A percentile compares a stretch with the other conserved stretches of the same genome.
Conservation (phyloP, 768 basidiomycete species). For the Crucibulum laeve region DNA sequence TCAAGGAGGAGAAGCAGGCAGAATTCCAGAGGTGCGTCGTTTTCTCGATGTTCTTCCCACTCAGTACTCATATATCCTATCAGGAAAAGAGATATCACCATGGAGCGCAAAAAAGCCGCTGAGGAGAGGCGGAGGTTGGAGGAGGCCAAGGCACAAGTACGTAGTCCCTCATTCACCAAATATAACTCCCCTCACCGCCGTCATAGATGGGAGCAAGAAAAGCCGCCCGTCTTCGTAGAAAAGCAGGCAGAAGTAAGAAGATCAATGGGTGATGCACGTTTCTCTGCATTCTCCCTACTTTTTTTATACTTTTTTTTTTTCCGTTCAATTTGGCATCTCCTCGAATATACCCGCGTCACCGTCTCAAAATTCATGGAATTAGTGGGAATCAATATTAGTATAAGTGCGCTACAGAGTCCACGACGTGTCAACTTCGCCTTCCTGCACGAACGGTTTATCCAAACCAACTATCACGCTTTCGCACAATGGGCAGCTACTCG, state of each 20-base stretch:
- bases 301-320: background rate
- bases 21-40: constrained; percentile 53
- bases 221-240: constrained; percentile 67
- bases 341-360: too few species aligned
- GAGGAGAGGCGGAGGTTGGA: constrained; percentile 69
- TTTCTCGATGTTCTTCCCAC: background rate
- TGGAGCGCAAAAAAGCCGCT: constrained; percentile 65
- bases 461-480: constrained; percentile 83
- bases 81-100: constrained; percentile 65
- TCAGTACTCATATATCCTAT: constrained; percentile 4
- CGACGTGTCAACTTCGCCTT: constrained; percentile 73
- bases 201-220: constrained; percentile 77
- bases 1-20: constrained; percentile 72
- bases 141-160: constrained; percentile 61
- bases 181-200: constrained; percentile 5
- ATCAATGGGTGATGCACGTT: constrained; percentile 57
- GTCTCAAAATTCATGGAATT: too few species aligned
- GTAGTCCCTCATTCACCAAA: constrained; percentile 7
- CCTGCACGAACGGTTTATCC: constrained; percentile 81
- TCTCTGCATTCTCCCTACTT: background rate
- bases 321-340: background rate
- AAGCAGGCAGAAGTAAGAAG: constrained; percentile 75
- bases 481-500: constrained; percentile 89
- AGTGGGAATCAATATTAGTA: background rate
- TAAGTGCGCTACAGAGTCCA: constrained; percentile 57